These are phyloP conservation scores for Apiospora pterosperma DNA, from an alignment of 2,329 filamentous ascomycete genomes.

Conservation along the genomic window DNA sequence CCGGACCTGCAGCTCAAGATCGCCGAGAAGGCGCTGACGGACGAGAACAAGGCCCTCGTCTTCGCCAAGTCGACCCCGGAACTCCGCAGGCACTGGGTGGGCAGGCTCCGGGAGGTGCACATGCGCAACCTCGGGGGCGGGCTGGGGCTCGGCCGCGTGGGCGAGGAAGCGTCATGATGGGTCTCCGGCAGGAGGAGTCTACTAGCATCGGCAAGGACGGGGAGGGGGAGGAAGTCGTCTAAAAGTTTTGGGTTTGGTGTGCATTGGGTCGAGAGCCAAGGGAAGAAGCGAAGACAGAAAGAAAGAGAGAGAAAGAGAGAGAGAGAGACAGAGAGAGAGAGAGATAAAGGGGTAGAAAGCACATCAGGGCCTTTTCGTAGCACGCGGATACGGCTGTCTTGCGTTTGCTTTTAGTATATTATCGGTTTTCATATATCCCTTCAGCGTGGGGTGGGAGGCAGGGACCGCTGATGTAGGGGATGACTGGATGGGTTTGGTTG, in stretches of 20 bases:
- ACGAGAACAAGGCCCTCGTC: constrained; percentile 58
- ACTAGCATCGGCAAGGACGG: background rate
- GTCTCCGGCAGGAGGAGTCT: background rate
- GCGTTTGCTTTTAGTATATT: background rate
- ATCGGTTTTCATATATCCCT: background rate
- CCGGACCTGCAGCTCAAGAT: constrained; percentile 57
- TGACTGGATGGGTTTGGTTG: background rate
- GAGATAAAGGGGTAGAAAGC: background rate
- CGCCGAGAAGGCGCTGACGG: constrained; percentile 54
- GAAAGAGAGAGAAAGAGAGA: background rate
- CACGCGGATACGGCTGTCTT: background rate
- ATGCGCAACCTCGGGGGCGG: constrained; percentile 29
- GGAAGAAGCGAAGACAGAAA: background rate
- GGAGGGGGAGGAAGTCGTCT: background rate
- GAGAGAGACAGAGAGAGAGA: background rate
- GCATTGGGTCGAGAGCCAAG: no score
- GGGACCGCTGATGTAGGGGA: background rate
- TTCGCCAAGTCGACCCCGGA: constrained; percentile 58
- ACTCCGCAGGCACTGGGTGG: constrained; percentile 55
- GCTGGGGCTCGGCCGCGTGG: constrained; percentile 24
- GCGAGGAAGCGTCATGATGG: constrained; percentile 22
- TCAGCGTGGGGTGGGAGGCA: background rate
- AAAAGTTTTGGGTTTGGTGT: background rate
- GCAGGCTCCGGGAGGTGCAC: constrained; percentile 45
- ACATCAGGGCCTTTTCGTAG: constrained; percentile 2